Evolutionary conservation across 495 filamentous ascomycete genomes (phyloP).

Genomic region (Aspergillus olivimuriae): DNA sequence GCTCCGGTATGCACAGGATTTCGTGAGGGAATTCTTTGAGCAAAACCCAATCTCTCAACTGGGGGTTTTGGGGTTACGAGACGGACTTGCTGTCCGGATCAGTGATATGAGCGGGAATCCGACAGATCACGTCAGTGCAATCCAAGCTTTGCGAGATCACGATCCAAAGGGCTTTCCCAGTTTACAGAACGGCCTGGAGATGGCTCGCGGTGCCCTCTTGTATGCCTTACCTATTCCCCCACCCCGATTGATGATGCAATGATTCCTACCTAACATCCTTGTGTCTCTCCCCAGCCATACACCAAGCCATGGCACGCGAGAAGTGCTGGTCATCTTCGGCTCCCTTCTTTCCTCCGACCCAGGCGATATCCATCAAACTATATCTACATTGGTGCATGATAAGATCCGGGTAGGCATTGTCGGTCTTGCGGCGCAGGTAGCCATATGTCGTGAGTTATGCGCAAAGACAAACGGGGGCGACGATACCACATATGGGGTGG

Average conservation of each 20-base stretch:
- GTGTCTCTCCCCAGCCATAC: constrained; percentile 56
- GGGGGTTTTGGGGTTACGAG: constrained; percentile 82
- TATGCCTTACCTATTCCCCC: constrained; percentile 31
- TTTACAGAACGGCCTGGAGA: constrained; percentile 91
- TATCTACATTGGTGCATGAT: constrained; percentile 65
- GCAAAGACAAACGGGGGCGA: constrained; percentile 75
- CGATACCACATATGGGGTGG: constrained; percentile 70
- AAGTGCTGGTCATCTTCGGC: constrained; percentile 87
- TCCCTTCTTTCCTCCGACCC: constrained; percentile 86
- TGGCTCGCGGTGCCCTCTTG: constrained; percentile 85
- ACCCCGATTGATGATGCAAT: no score
- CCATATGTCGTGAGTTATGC: constrained; percentile 88
- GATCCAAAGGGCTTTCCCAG: constrained; percentile 87
- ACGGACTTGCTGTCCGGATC: constrained; percentile 79
- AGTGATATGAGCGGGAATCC: constrained; percentile 90
- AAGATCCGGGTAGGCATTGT: constrained; percentile 82
- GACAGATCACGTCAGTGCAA: constrained; percentile 73
- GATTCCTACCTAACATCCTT: background rate
- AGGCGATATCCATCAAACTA: constrained; percentile 90
- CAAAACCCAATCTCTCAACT: constrained; percentile 99
- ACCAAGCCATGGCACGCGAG: constrained; percentile 85
- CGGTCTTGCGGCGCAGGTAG: constrained; percentile 83
- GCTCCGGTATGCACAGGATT: constrained; percentile 77
- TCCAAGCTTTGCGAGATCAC: constrained; percentile 61
- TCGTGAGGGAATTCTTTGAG: constrained; percentile 92